phyloP scores from a whole-genome alignment of 2,329 filamentous ascomycete species.

The Chaetomium sp. region DNA sequence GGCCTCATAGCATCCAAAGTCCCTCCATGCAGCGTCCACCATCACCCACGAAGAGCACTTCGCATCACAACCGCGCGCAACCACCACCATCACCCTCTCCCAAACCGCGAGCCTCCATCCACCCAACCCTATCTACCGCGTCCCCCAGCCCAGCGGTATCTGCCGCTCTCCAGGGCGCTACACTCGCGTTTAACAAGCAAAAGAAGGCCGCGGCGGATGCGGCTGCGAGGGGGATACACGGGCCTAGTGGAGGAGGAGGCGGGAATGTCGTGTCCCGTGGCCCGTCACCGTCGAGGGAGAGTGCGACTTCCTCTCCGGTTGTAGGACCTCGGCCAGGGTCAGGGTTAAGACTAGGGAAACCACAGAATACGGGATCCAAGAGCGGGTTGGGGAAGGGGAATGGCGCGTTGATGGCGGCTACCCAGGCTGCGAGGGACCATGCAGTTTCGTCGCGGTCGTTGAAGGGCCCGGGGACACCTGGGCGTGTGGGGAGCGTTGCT shows the following conservation, averaged over 20 bases:
- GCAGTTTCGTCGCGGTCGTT: neutral
- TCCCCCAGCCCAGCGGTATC: slow-evolving; percentile 10
- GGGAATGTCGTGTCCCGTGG: neutral
- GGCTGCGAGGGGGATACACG: too few species aligned
- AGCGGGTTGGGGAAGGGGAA: neutral
- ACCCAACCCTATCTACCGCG: neutral
- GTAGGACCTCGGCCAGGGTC: too few species aligned
- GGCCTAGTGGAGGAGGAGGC: neutral
- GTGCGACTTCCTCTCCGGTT: too few species aligned
- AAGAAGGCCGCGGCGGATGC: neutral
- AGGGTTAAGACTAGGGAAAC: too few species aligned
- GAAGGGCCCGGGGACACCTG: neutral
- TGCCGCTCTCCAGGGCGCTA: slow-evolving; percentile 48
- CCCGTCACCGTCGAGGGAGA: neutral
- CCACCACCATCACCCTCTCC: neutral
- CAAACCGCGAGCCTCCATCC: neutral
- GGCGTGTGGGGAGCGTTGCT: neutral
- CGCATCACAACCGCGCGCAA: slow-evolving; percentile 1
- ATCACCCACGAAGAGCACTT: slow-evolving; percentile 7
- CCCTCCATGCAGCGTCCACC: slow-evolving; percentile 13
- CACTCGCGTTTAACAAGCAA: slow-evolving; percentile 42
- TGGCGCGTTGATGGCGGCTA: slow-evolving; percentile 21
- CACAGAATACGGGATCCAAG: too few species aligned
- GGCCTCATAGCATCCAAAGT: too few species aligned
- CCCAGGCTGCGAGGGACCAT: slow-evolving; percentile 28